phyloP scores from a whole-genome alignment of 352 stramenopile genomes.

The Saprolegnia diclina region DNA sequence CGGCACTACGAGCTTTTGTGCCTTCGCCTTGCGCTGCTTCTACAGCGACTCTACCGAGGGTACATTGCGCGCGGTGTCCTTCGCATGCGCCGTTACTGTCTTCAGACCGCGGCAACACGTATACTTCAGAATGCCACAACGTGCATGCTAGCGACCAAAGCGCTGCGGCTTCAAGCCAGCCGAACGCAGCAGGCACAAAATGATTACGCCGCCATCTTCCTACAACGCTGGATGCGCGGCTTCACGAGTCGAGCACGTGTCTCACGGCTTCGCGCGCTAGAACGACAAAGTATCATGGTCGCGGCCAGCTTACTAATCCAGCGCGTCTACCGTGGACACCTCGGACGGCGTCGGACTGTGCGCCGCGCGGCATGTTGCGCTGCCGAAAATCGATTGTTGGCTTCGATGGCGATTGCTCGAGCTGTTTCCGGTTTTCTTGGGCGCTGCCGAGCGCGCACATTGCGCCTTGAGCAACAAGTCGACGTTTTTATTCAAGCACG shows the following conservation, averaged over 20 bases:
- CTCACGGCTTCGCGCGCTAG: constrained; percentile 32
- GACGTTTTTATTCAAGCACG: constrained; percentile 54
- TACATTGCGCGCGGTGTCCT: constrained; percentile 45
- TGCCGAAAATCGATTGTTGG: neutral
- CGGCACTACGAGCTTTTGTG: constrained; percentile 31
- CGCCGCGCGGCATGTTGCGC: constrained; percentile 1
- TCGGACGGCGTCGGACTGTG: constrained; percentile 30
- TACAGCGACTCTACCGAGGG: constrained; percentile 39
- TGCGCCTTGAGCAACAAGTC: constrained; percentile 34
- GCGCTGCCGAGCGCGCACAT: constrained; percentile 29
- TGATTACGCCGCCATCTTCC: constrained; percentile 32
- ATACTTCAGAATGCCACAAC: constrained; percentile 40
- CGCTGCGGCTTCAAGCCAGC: constrained; percentile 23
- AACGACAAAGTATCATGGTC: constrained; percentile 37
- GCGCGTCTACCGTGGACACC: constrained; percentile 41
- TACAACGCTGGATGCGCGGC: constrained; percentile 43
- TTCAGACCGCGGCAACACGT: constrained; percentile 33
- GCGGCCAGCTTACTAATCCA: constrained; percentile 52
- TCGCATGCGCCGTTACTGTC: constrained; percentile 34
- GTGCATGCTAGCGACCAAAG: constrained; percentile 36
- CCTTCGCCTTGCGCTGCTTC: constrained; percentile 30
- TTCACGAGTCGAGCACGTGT: constrained; percentile 34
- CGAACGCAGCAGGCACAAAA: constrained; percentile 19
- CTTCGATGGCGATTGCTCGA: constrained; percentile 33
- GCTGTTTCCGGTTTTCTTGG: constrained; percentile 53